Base-by-base conservation (phyloP, 176 grass and related monocot genomes). In the Aechmea fasciata region DNA sequence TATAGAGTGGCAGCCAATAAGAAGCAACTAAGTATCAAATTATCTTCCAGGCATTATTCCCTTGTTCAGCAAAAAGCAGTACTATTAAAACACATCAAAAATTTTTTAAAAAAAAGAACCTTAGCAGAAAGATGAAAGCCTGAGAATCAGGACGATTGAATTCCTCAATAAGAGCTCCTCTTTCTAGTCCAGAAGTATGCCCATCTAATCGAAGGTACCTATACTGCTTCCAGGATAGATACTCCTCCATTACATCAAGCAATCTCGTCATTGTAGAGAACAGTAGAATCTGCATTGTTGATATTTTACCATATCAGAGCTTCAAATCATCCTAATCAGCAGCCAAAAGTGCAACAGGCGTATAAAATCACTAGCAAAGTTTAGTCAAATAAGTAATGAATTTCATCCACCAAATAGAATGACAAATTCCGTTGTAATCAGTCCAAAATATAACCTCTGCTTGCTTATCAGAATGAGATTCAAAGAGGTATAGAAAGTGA, bases 171-270 rank as follows among this genome's bases (percentile, higher is more conserved):
- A 99, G 89, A 77, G 94, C 80, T 81, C 94, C 94, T 85, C 94
- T 87, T 19, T 99, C 94, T 59, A 75, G 81, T 48, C 94, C 94
- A 66, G 87, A 99, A 73, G 94, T 99, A 33, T 99, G 94, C 50
- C 94, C 94, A 87, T 99, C 94, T 78, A 99, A 90, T 49, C 94
- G 87, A 72, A 99, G 94, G 63, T 99, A 99, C 57, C 69, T 90
- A 67, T 99, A 99, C 15, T 75, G 81, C 81, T 93, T 99, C 94
- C 82, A 99, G 41, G 54, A 9, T 48, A 99, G 77, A 75, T 99
- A 99, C 82, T 93, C 89, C 84, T 99, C 94, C 94, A 99, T 99
- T 68, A 99, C 94, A 83, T 99, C 94, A 77, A 99, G 94, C 72
- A 99, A 85, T 79, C 94, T 99, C 52, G 94, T 99, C 94, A 99